phyloP scores from a whole-genome alignment of 345 rosid genomes.

The Salix suchowensis region DNA sequence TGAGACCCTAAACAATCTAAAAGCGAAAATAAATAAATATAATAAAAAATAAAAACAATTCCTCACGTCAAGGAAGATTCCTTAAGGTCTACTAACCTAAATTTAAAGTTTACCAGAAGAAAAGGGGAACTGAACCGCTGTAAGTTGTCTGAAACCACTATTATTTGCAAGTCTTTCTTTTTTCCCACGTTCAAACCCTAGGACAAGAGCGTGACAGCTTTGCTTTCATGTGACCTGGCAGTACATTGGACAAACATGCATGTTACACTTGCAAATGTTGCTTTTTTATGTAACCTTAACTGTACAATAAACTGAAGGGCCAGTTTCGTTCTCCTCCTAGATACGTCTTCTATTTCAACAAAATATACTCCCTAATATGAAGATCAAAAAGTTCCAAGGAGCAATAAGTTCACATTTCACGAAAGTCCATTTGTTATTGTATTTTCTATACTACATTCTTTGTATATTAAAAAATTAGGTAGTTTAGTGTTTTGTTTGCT shows the following conservation, averaged over 20 bases:
- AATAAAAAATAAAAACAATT: neutral
- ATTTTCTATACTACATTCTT: neutral
- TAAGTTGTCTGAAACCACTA: neutral
- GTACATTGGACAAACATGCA: neutral
- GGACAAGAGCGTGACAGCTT: neutral
- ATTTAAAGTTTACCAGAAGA: neutral
- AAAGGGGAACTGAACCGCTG: too few relatives aligned
- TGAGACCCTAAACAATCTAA: constrained; percentile 10
- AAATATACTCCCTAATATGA: too few relatives aligned
- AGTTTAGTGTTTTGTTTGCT: too few relatives aligned
- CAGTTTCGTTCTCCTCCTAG: neutral
- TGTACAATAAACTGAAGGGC: neutral
- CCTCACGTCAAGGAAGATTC: constrained; percentile 38
- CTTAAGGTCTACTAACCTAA: neutral
- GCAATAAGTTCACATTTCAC: too few relatives aligned
- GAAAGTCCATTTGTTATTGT: too few relatives aligned
- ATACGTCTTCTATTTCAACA: neutral
- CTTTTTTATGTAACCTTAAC: neutral
- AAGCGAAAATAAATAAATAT: neutral
- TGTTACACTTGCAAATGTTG: neutral
- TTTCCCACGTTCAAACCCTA: too few relatives aligned
- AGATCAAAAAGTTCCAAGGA: too few relatives aligned
- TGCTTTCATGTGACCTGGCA: neutral
- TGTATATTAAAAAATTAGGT: neutral
- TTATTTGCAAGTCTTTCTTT: neutral